Evolutionary conservation across 208 protist species (phyloP), one percentile per base, ranked within the genome.

Genomic region (Wallacemonas sp.): DNA sequence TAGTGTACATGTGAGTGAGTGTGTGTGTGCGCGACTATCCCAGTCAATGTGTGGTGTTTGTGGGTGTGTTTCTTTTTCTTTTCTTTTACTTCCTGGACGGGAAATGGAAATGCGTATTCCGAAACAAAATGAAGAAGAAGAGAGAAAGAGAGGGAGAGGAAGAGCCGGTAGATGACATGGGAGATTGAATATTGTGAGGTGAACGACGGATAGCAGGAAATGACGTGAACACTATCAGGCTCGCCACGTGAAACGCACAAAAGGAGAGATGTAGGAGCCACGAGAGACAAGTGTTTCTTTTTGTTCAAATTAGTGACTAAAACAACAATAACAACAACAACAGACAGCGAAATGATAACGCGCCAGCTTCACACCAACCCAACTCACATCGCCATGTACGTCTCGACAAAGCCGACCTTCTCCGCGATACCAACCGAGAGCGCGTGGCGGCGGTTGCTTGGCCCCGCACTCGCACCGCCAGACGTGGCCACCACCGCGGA

Each of bases 341-440:
- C 2, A 30, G 5, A 49, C 44, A 49, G 19, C n/a, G 19, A 49
- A 23, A 49, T n/a, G n/a, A n/a, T n/a, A n/a, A n/a, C n/a, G n/a
- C n/a, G n/a, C n/a, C n/a, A n/a, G n/a, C n/a, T n/a, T n/a, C n/a
- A n/a, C n/a, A 49, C 44, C 44, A 49, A 9, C 44, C 19, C 19
- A 6, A 46, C 38, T 63, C 23, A 48, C 54, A 73, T 72, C 2
- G 68, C 64, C 32, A 39, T 34, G 61, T 74, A 90, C 27, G 74
- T 74, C 41, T 84, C 74, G 32, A 82, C 73, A 65, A 82, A 89
- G 8, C 83, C 82, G 32, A 54, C 66, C 60, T 90, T 91, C 34
- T 91, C 82, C 21, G 64, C 61, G 27, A 82, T 32, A 2, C 85
- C 79, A 2, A 89, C 80, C 1, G 68, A 68, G 27, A 93, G 56